A percentile compares a stretch with the other conserved stretches of the same genome.
phyloP scores from a whole-genome alignment of 2,329 filamentous ascomycete genomes.

The Apiospora phragmitis region DNA sequence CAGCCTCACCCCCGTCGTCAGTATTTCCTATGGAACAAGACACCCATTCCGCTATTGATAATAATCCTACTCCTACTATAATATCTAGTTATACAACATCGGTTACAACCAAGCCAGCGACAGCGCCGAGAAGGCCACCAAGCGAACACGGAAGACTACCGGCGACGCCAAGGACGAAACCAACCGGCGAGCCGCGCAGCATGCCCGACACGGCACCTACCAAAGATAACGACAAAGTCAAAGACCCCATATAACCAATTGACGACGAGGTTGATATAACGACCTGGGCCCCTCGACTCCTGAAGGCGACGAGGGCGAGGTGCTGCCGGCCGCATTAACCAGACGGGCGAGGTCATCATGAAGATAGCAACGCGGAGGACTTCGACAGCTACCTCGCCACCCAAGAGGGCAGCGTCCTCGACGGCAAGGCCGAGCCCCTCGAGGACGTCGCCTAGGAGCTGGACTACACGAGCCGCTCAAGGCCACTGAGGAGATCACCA shows the following conservation, averaged over 20 bases:
- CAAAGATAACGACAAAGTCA: constrained; percentile 10
- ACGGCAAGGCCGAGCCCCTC: constrained; percentile 34
- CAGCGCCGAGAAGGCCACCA: not conserved
- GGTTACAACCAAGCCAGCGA: not conserved
- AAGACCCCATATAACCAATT: not conserved
- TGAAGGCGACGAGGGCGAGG: constrained; percentile 39
- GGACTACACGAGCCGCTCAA: constrained; percentile 31
- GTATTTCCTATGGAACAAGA: not conserved
- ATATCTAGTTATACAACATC: not conserved
- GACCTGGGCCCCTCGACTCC: constrained; percentile 18
- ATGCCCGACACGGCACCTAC: not conserved
- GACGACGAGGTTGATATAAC: constrained; percentile 11
- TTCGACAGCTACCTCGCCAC: constrained; percentile 34
- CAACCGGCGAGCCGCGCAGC: not conserved
- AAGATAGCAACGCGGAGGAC: constrained; percentile 43
- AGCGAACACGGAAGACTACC: not conserved
- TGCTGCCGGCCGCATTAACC: constrained; percentile 46
- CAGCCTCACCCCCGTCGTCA: not conserved
- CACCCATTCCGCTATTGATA: not conserved
- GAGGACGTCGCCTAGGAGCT: constrained; percentile 30
- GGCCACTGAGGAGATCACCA: constrained; percentile 1
- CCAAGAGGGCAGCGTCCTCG: constrained; percentile 35
- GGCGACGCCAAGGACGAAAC: not conserved
- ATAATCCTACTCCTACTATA: too few relatives aligned
- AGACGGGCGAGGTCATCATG: constrained; percentile 56